phyloP scores from a whole-genome alignment of 768 basidiomycete genomes.

The Gloeostereum incarnatum region DNA sequence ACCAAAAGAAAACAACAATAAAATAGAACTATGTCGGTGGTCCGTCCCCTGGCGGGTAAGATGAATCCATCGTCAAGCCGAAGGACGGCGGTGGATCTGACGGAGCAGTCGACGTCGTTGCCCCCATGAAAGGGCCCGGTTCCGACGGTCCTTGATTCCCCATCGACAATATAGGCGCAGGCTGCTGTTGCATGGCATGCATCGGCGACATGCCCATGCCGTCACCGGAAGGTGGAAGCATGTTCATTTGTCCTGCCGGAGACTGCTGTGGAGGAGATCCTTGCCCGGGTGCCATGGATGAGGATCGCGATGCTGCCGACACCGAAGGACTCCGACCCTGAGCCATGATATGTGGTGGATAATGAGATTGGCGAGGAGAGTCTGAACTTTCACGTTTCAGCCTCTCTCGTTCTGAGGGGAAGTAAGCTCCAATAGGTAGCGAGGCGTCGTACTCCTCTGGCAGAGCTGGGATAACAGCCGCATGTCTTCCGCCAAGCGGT shows the following conservation, averaged over 20 bases:
- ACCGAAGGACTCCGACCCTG: slow-evolving; percentile 26
- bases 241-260: background rate
- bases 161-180: background rate
- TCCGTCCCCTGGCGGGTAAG: slow-evolving; percentile 12
- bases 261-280: background rate
- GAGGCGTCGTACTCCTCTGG: slow-evolving; percentile 62
- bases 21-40: slow-evolving; percentile 4
- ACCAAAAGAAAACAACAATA: background rate
- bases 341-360: slow-evolving; percentile 40
- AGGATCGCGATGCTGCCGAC: too few species aligned
- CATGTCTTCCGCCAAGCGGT: slow-evolving; percentile 72
- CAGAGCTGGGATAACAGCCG: slow-evolving; percentile 71
- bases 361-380: slow-evolving; percentile 30
- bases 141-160: background rate
- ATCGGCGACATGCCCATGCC: background rate
- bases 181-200: background rate
- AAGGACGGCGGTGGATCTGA: slow-evolving; percentile 18
- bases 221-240: background rate
- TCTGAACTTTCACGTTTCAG: slow-evolving; percentile 22
- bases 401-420: slow-evolving; percentile 27
- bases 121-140: slow-evolving; percentile 27
- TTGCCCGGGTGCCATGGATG: slow-evolving; percentile 10
- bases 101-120: slow-evolving; percentile 62
- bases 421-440: slow-evolving; percentile 36
- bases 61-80: slow-evolving; percentile 16